Evolutionary conservation across 176 grass and related monocot genomes (phyloP), one percentile per base, ranked within the genome.

Genomic region (Oryza officinalis): DNA sequence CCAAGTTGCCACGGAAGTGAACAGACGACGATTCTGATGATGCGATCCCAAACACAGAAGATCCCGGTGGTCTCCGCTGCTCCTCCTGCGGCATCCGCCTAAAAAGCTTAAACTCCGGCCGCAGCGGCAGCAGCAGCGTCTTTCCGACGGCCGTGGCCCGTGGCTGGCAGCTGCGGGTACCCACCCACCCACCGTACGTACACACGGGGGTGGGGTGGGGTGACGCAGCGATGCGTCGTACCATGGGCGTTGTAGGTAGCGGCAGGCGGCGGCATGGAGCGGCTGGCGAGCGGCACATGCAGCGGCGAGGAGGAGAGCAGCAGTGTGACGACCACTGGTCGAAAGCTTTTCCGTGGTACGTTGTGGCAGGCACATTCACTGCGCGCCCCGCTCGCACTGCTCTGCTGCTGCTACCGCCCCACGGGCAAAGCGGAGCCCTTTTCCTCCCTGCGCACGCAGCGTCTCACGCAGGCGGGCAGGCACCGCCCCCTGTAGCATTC

Each of bases 311-410:
- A 72, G 79, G 40, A n/a, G n/a, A n/a, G 8, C 10, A 57, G 80
- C 81, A 49, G 87, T n/a, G 81, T 70, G 79, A 76, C 68, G 75
- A 74, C 87, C 81, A 63, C 81, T 22, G 67, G 54, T 75, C 69
- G 64, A 85, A 70, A 76, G 83, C 72, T 72, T 35, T 35, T 60
- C 13, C 63, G 87, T 80, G 69, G 69, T 75, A 80, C 82, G 17
- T 71, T 65, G 43, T 75, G 84, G 69, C 88, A 87, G 84, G 84
- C 88, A 90, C 88, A 87, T 87, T 90, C 84, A 90, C 84, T 83
- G 79, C 78, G 32, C 30, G 6, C 13, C 45, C 9, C 54, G 54
- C 52, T 22, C 52, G 5, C 52, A 8, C 54, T 57, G n/a, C 57
- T n/a, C 14, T 13, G 14, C 72, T 14, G 14, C 72, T 60, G 75